Evolutionary conservation across 768 basidiomycete genomes (phyloP).

Genomic region (Daedalea quercina): DNA sequence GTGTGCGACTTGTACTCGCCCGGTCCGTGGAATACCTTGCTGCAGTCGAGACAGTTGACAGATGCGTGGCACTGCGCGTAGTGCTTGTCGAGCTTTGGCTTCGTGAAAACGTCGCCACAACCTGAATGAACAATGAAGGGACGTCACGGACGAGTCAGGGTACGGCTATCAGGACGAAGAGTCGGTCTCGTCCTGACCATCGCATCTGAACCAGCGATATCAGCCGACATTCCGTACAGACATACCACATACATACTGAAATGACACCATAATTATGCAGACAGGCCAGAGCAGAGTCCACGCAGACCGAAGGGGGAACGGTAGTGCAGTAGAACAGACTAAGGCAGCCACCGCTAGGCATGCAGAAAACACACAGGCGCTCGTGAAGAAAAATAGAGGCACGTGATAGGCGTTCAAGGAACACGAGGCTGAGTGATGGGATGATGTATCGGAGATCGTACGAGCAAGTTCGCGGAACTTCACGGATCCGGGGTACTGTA

Average conservation of each 20-base stretch:
- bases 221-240: neutral
- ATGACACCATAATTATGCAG: slow-evolving; percentile 53
- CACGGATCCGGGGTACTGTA: too few species aligned
- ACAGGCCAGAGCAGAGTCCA: too few species aligned
- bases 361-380: too few species aligned
- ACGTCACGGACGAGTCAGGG: neutral
- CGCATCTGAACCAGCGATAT: slow-evolving; percentile 44
- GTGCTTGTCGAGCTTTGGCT: slow-evolving; percentile 89
- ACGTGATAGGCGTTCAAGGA: too few species aligned
- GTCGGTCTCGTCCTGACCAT: slow-evolving; percentile 37
- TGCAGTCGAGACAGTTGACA: slow-evolving; percentile 86
- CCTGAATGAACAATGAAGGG: slow-evolving; percentile 29
- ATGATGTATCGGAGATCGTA: too few species aligned
- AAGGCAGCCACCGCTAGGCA: too few species aligned
- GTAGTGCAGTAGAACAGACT: too few species aligned
- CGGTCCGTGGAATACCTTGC: slow-evolving; percentile 72
- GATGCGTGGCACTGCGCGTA: slow-evolving; percentile 50
- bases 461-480: too few species aligned
- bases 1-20: slow-evolving; percentile 79
- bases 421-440: too few species aligned
- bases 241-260: slow-evolving; percentile 43
- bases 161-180: neutral
- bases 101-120: slow-evolving; percentile 86
- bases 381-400: too few species aligned
- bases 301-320: too few species aligned